Percentiles rank a stretch among this genome's conserved stretches.
These are phyloP conservation scores for Arachis stenosperma DNA, from an alignment of 306 rosid genomes.

Conservation along the genomic window DNA sequence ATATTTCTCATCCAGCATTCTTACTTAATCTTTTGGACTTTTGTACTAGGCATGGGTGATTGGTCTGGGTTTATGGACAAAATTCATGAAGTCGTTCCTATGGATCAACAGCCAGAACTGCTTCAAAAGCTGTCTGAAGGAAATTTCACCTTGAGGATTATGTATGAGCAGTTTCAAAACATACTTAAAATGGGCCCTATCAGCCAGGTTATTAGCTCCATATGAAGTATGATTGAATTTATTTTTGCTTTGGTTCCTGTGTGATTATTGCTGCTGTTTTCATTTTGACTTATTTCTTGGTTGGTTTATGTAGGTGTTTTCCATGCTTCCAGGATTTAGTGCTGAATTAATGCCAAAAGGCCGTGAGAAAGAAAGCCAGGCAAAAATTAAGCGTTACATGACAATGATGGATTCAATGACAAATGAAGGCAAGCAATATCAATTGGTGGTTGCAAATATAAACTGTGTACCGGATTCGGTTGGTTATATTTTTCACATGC, in stretches of 20 bases:
- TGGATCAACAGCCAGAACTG: conserved; percentile 89
- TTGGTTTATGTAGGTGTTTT: conserved; percentile 57
- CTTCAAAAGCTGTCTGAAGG: conserved; percentile 88
- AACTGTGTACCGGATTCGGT: neutral
- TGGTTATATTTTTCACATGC: neutral
- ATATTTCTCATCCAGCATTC: conserved; percentile 14
- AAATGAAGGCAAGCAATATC: conserved; percentile 14
- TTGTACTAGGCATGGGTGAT: conserved; percentile 74
- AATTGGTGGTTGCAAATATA: conserved; percentile 10
- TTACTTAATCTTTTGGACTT: conserved; percentile 26
- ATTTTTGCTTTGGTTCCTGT: neutral
- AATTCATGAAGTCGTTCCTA: conserved; percentile 88
- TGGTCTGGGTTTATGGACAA: conserved; percentile 89
- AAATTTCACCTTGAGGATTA: conserved; percentile 79
- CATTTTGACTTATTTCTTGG: conserved; percentile 17
- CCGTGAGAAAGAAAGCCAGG: conserved; percentile 87
- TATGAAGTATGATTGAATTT: conserved; percentile 4
- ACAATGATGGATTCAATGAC: conserved; percentile 86
- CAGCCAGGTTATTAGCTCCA: conserved; percentile 60
- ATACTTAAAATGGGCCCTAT: conserved; percentile 86
- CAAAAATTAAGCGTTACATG: conserved; percentile 90
- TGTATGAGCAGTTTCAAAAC: conserved; percentile 87
- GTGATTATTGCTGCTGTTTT: conserved; percentile 30
- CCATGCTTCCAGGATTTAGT: conserved; percentile 79
- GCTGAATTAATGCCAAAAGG: conserved; percentile 89